Evolutionary conservation across 345 rosid genomes (phyloP), one percentile per base, ranked within the genome.

Genomic region (Xanthoceras sorbifolium): DNA sequence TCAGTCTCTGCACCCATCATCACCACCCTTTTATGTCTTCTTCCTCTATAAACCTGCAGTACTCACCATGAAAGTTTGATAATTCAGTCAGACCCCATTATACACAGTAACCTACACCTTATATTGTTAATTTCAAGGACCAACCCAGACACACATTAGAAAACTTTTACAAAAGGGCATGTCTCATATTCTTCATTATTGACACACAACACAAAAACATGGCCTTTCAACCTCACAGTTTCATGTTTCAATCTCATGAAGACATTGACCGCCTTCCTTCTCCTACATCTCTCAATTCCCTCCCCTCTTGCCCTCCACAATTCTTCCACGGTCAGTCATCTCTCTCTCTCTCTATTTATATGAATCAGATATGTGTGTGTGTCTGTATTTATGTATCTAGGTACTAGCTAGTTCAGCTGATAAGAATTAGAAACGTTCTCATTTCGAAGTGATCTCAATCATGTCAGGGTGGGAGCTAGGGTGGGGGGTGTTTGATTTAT

Each of bases 181-280:
- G 76, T 40, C 23, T 40, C 44, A 15, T 55, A 5, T 29, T 23
- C 20, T 62, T 59, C 64, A 25, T 22, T 36, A 42, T 62, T 40
- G 52, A 38, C 55, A 60, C 18, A 71, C 73, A 57, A 6, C 26
- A 1, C 28, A 78, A 34, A 44, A 60, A 79, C 36, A 92, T 90
- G 97, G 92, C 95, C 26, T 92, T 86, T 76, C 97, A 91, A 73
- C 92, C 89, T 73, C 90, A 80, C 55, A 82, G 86, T 77, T 92
- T 92, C 87, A 80, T 89, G 84, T 89, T 90, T 82, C 93, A 86
- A 78, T 65, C 91, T 69, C 86, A 80, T 72, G 92, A 92, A 81
- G 94, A 90, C 32, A 77, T 23, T 79, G 82, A 85, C 48, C 89
- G 85, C 79, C 88, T 87, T 34, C 86, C 92, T 65, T 87, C 93